Conservation (phyloP, 2,329 filamentous ascomycete genomes). For the Orbilia ellipsospora region DNA sequence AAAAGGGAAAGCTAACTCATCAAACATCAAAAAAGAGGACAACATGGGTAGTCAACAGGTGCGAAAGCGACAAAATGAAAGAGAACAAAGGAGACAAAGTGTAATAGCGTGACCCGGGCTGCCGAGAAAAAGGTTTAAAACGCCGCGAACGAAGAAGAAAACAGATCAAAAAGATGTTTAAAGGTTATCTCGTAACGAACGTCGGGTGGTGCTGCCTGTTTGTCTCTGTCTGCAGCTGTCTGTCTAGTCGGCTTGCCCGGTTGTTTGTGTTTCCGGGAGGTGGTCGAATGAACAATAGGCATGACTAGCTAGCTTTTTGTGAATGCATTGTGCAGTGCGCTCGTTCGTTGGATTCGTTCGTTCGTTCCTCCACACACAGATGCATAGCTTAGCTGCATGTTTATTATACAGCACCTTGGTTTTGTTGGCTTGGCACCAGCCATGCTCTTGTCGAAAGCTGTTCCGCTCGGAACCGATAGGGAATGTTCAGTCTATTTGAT, state of each 20-base stretch:
- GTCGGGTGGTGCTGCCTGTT: background rate
- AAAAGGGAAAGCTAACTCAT: background rate
- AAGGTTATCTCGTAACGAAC: background rate
- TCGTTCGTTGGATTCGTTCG: background rate
- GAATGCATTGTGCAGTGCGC: no score
- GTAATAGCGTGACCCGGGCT: constrained; percentile 15
- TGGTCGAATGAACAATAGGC: background rate
- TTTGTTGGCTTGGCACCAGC: constrained; percentile 43
- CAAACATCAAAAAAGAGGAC: constrained; percentile 5
- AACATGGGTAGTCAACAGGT: constrained; percentile 20
- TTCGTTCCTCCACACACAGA: constrained; percentile 20
- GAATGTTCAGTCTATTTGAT: constrained; percentile 27
- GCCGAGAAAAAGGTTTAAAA: background rate
- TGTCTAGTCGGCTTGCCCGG: constrained; percentile 23
- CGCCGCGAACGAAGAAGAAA: constrained; percentile 10
- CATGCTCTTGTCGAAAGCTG: constrained; percentile 37
- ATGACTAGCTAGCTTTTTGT: background rate
- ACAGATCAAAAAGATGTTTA: background rate
- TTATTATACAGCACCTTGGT: background rate
- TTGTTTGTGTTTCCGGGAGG: constrained; percentile 36
- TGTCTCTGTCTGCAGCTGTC: constrained; percentile 3
- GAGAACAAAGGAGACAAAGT: constrained; percentile 10
- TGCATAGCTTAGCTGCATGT: constrained; percentile 12
- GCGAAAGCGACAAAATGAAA: constrained; percentile 7
- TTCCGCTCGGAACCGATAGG: constrained; percentile 53